Evolutionary conservation across 148 eudicot species (phyloP), one percentile per base, ranked within the genome.

Genomic region (Hydrangea macrophylla): DNA sequence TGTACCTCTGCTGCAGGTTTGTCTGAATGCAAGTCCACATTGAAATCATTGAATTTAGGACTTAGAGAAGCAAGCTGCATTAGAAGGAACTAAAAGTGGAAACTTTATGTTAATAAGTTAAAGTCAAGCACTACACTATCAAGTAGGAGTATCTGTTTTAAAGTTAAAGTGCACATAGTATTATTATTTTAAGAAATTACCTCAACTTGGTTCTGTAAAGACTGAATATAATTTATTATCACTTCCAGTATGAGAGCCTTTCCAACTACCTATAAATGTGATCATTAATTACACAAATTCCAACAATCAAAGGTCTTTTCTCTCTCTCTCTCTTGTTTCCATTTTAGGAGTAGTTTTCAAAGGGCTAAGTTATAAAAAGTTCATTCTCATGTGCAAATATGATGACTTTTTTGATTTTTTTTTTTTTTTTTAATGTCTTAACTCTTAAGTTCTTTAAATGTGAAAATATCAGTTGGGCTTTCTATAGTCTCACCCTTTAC

Each of bases 171-270:
- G n/a, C n/a, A n/a, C n/a, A n/a, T n/a, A n/a, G n/a, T n/a, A n/a
- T n/a, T n/a, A n/a, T n/a, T n/a, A n/a, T n/a, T n/a, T 54, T 54
- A 7, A 24, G 27, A 11, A n/a, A 22, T 58, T 58, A 58, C 61
- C 61, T 58, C 22, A 58, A 58, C 61, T 58, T 58, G 61, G 7
- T 58, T 58, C 61, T 58, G 36, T 4, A 58, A 13, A 22, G 37
- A 58, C 23, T 58, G 61, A 6, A 58, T 37, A 7, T 58, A 58
- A 32, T 58, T 58, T 5, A 58, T 58, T 13, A 58, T 30, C 18
- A 28, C 61, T 5, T 58, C 61, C 37, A 58, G 22, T 58, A 58
- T 58, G 31, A 58, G 61, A 58, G 61, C 37, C 39, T 58, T 58
- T n/a, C 61, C 61, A 4, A 37, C 31, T 31, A 31, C 28, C 61